Base-by-base conservation (phyloP, 306 rosid genomes). In the Vachellia collinsii region DNA sequence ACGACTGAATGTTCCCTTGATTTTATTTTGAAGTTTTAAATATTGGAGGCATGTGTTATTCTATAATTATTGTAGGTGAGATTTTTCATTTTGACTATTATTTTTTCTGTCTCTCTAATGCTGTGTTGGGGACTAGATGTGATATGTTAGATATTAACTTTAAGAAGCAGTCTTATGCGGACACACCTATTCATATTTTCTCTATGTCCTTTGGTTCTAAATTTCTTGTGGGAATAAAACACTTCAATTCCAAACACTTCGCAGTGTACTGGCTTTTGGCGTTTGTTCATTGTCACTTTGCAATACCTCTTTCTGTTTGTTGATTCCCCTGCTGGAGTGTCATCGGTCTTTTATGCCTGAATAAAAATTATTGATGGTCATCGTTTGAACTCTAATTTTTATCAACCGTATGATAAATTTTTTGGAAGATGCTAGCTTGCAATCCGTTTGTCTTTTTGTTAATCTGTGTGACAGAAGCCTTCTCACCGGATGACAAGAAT, bases 401-500 rank as follows among this genome's bases (percentile, higher is more conserved):
- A 12, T 19, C 29, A 19, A 39, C 50, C 3, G 17, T 13, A 3
- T 66, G 11, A n/a, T 50, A 39, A 19, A 7, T 1, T 17, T 39
- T 3, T 41, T 29, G 2, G 29, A 38, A 66, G 13, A 38, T 67
- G 12, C 4, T 41, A 38, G 47, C 39, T 65, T 16, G 41, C 47
- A 17, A 17, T 37, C 1, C 7, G 17, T 37, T 1, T 65, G 23
- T 65, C 20, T n/a, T 4, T 67, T 8, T 68, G 29, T 20, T 68
- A 0, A 41, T 68, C 50, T 68, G 19, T 41, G 36, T n/a, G 54
- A 70, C 38, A 12, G 20, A 43, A 69, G 36, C n/a, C 17, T 68
- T 66, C 4, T 65, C 17, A n/a, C n/a, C 36, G n/a, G 70, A 64
- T 62, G 19, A 66, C 48, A n/a, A 68, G 73, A 36, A 41, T 41